These are phyloP conservation scores for Talaromyces amestolkiae DNA, from an alignment of 2,329 filamentous ascomycete genomes.

Conservation along the genomic window DNA sequence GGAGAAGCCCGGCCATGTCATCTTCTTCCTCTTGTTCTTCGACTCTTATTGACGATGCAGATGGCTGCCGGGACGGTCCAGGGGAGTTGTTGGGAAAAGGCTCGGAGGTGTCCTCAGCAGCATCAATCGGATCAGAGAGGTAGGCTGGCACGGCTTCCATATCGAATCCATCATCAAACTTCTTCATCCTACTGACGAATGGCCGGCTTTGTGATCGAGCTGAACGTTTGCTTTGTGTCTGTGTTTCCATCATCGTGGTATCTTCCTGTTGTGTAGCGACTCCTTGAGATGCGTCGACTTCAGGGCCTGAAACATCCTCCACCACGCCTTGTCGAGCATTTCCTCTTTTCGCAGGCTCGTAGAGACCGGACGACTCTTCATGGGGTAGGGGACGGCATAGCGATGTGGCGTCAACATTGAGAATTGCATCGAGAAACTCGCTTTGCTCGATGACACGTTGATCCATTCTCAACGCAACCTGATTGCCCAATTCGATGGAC, in stretches of 20 bases:
- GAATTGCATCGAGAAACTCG: conserved; percentile 86
- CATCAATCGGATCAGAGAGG: conserved; percentile 29
- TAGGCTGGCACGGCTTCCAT: conserved; percentile 41
- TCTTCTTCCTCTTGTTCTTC: conserved; percentile 43
- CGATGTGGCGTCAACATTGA: conserved; percentile 71
- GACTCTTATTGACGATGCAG: conserved; percentile 16
- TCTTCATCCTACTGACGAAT: conserved; percentile 60
- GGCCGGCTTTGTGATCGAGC: conserved; percentile 30
- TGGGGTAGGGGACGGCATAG: conserved; percentile 64
- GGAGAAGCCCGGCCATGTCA: conserved; percentile 69
- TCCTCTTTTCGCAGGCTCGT: conserved; percentile 33
- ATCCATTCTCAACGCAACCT: conserved; percentile 69
- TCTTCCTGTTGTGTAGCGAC: conserved; percentile 9
- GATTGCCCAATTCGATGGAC: conserved; percentile 66
- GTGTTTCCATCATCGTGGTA: neutral
- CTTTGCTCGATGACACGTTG: conserved; percentile 84
- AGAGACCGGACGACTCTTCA: conserved; percentile 40
- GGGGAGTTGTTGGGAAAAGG: neutral
- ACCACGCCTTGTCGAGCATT: conserved; percentile 17
- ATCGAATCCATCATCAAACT: conserved; percentile 64
- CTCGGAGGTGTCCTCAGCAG: conserved; percentile 14
- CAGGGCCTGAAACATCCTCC: conserved; percentile 17
- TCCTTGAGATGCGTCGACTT: conserved; percentile 17
- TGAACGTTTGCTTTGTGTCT: conserved; percentile 16
- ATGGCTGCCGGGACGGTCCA: conserved; percentile 17